Evolutionary conservation across 495 filamentous ascomycete genomes (phyloP), one percentile per base, ranked within the genome.

Genomic region (Staphylotrichum longicolle): DNA sequence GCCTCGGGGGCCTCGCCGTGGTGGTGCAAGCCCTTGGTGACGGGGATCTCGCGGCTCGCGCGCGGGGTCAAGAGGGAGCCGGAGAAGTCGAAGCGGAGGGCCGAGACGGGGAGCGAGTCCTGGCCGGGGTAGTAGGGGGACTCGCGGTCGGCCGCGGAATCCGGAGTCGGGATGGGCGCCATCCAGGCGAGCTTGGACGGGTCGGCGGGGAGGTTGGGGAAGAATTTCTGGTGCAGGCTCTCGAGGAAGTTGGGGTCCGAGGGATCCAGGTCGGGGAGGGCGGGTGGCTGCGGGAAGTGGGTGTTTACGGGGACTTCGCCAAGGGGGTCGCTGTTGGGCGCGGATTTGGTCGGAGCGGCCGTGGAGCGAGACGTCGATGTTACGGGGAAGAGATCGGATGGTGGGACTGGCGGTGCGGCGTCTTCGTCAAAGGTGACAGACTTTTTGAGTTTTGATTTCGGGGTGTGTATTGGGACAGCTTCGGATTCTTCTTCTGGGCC

Each of bases 1-100:
- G 93, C 91, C 67, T 94, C 90, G 11, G 94, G 94, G 7, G 95
- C 92, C 48, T 95, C 86, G 62, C 86, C 92, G 72, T 98, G 94
- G 72, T 98, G 94, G 73, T 98, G 94, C 44, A 98, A 80, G 2
- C 94, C 94, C 33, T 88, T 81, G 12, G 81, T 86, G 2, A 82
- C 81, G 0, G 93, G 87, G 30, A 98, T 83, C 7, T 82, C 79
- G 50, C 89, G 81, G 10, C 91, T 84, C 5, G 82, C 83, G 33
- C 84, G 79, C 2, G 94, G 94, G 0, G 93, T 82, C 32, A 98
- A 78, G 0, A 98, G 79, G 1, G 77, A 75, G 51, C 92, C 94
- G 12, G 79, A 82, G 67, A 98, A 93, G 68, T 92, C 88, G 80
- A 98, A 98, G 49, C 94, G 91, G 42, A 98, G 78, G 15, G 86